A percentile compares a stretch with the other conserved stretches of the same genome.
These are phyloP conservation scores for Russula olivacea DNA, from an alignment of 768 basidiomycete species.

Conservation along the genomic window DNA sequence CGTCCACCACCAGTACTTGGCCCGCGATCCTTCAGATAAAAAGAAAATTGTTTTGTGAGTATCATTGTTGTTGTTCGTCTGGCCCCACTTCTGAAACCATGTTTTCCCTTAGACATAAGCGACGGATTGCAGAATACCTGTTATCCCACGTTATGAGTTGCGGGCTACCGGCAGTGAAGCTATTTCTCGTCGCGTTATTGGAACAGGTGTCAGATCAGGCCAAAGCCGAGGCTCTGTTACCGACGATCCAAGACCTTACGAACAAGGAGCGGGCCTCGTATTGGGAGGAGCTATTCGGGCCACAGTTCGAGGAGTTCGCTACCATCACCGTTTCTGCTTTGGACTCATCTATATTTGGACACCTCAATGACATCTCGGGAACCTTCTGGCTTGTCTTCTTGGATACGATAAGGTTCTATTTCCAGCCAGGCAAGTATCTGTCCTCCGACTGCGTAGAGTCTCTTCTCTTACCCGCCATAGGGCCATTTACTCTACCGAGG, in stretches of 20 bases:
- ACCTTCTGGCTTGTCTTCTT: constrained; percentile 49
- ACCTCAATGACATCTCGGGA: constrained; percentile 42
- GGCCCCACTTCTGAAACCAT: not conserved
- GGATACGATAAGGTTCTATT: constrained; percentile 39
- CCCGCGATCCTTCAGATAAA: constrained; percentile 43
- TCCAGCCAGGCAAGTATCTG: constrained; percentile 39
- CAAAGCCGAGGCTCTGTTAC: constrained; percentile 51
- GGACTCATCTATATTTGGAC: constrained; percentile 41
- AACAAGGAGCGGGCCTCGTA: constrained; percentile 15
- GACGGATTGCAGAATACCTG: constrained; percentile 66
- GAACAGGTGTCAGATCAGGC: constrained; percentile 43
- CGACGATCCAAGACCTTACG: constrained; percentile 45
- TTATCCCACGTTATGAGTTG: constrained; percentile 72
- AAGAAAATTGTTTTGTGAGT: constrained; percentile 52
- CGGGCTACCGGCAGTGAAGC: constrained; percentile 41
- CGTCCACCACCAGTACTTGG: constrained; percentile 56
- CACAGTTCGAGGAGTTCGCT: constrained; percentile 34
- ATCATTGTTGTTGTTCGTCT: not conserved
- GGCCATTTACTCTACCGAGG: constrained; percentile 36
- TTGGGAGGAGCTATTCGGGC: constrained; percentile 32
- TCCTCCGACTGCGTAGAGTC: not conserved
- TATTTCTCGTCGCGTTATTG: constrained; percentile 47
- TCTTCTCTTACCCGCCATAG: constrained; percentile 32
- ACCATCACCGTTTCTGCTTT: constrained; percentile 43
- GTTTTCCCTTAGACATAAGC: constrained; percentile 49